Evolutionary conservation across 2,329 filamentous ascomycete genomes (phyloP).

Genomic region (Graphilbum sp.): DNA sequence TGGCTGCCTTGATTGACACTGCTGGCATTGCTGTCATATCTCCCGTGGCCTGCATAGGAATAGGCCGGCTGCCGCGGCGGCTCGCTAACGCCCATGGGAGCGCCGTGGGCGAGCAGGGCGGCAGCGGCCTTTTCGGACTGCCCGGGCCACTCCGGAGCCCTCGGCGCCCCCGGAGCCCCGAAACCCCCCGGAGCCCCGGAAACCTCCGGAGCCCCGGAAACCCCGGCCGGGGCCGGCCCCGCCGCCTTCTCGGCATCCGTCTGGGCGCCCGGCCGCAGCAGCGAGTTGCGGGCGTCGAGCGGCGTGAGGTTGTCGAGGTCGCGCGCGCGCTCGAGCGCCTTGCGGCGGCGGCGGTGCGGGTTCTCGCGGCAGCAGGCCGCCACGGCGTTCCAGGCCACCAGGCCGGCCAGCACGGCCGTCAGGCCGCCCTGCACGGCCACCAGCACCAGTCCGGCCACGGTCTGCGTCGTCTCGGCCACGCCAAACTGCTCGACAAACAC

Average conservation of each 20-base stretch:
- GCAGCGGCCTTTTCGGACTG: background rate
- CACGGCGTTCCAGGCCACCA: constrained; percentile 81
- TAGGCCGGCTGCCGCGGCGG: background rate
- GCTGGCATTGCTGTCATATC: background rate
- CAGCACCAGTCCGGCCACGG: constrained; percentile 79
- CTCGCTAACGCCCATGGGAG: background rate
- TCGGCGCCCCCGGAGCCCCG: constrained; percentile 6
- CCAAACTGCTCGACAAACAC: constrained; percentile 89
- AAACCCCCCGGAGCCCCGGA: too few species aligned
- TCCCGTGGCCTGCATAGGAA: background rate
- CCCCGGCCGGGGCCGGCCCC: too few species aligned
- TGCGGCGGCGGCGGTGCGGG: constrained; percentile 74
- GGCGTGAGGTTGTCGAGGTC: constrained; percentile 74
- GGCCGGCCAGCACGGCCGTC: constrained; percentile 66
- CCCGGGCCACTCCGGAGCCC: too few species aligned
- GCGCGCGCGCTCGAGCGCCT: constrained; percentile 69
- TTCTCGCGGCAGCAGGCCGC: constrained; percentile 73
- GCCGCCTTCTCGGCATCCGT: too few species aligned
- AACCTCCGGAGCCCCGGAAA: too few species aligned
- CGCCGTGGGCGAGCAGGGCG: background rate
- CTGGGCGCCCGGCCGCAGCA: too few species aligned
- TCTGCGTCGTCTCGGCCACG: constrained; percentile 82
- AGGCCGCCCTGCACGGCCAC: constrained; percentile 81
- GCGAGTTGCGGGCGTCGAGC: constrained; percentile 71
- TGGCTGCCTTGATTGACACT: background rate